These are phyloP conservation scores for Arabis hirsuta DNA, from an alignment of 345 rosid genomes.

Conservation along the genomic window DNA sequence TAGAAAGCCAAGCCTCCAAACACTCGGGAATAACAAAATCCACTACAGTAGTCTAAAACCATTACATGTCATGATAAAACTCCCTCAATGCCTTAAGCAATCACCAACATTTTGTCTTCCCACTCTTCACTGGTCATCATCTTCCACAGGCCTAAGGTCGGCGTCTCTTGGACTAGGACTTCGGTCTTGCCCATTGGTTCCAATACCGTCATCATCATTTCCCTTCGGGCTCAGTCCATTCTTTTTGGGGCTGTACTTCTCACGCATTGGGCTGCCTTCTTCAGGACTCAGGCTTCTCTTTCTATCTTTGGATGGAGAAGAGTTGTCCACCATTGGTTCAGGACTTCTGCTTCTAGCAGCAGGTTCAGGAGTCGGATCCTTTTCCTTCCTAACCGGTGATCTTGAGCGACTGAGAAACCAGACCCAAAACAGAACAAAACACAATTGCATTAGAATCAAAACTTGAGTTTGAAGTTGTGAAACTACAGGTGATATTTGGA, in stretches of 20 bases:
- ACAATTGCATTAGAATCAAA: background rate
- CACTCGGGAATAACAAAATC: background rate
- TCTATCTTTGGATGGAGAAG: conserved; percentile 55
- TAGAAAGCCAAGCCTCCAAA: conserved; percentile 6
- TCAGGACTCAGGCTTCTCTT: conserved; percentile 59
- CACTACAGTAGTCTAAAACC: conserved; percentile 12
- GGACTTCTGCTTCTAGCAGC: conserved; percentile 50
- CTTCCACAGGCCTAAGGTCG: conserved; percentile 28
- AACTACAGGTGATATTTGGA: background rate
- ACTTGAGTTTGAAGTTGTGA: background rate
- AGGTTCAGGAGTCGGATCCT: conserved; percentile 56
- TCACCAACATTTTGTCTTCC: conserved; percentile 6
- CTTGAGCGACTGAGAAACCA: conserved; percentile 62
- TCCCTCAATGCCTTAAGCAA: background rate
- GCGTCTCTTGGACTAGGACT: conserved; percentile 32
- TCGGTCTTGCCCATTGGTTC: conserved; percentile 55
- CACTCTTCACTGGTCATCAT: conserved; percentile 27
- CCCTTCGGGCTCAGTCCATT: conserved; percentile 50
- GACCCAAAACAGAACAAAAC: background rate
- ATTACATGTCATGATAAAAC: background rate
- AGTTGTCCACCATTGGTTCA: conserved; percentile 37
- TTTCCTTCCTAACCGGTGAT: conserved; percentile 69
- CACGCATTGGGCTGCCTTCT: conserved; percentile 48
- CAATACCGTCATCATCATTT: conserved; percentile 27
- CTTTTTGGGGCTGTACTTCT: conserved; percentile 43